Conservation (phyloP, 257 asterid genomes). For the Fraxinus americana region DNA sequence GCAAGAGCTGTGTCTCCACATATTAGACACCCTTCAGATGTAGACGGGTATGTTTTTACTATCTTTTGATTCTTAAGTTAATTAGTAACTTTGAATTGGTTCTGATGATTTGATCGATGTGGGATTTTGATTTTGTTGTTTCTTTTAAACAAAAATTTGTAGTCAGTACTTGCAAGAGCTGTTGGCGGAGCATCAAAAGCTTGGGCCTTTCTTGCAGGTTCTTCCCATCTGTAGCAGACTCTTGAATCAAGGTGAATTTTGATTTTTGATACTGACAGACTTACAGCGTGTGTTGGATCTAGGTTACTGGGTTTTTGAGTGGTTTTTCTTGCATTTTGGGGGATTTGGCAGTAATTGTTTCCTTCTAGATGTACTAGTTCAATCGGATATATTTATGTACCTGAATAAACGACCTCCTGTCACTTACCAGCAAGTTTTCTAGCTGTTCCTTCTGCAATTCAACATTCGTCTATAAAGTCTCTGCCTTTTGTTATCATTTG, state of each 20-base stretch:
- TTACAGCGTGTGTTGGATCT: slow-evolving; percentile 46
- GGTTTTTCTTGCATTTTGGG: slow-evolving; percentile 17
- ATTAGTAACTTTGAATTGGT: not conserved
- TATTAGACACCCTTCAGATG: slow-evolving; percentile 67
- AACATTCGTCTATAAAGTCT: not conserved
- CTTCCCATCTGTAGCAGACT: slow-evolving; percentile 90
- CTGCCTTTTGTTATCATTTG: too few species aligned
- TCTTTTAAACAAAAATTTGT: slow-evolving; percentile 34
- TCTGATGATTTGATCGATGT: slow-evolving; percentile 13
- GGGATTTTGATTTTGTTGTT: not conserved
- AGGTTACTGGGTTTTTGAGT: slow-evolving; percentile 18
- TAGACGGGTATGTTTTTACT: slow-evolving; percentile 54
- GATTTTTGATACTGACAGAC: not conserved
- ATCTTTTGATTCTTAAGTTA: not conserved
- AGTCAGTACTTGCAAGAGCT: slow-evolving; percentile 91
- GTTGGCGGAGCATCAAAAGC: slow-evolving; percentile 92
- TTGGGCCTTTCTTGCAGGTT: slow-evolving; percentile 94
- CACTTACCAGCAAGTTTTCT: slow-evolving; percentile 12
- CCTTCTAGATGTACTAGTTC: slow-evolving; percentile 19
- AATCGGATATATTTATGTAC: slow-evolving; percentile 11
- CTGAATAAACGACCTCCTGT: not conserved
- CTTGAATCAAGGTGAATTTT: slow-evolving; percentile 73
- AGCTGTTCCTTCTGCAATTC: slow-evolving; percentile 13
- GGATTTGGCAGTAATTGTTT: slow-evolving; percentile 12
- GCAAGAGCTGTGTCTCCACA: slow-evolving; percentile 92